These are phyloP conservation scores for Drosera spatulata DNA, from an alignment of 179 eudicot species.

Conservation along the genomic window DNA sequence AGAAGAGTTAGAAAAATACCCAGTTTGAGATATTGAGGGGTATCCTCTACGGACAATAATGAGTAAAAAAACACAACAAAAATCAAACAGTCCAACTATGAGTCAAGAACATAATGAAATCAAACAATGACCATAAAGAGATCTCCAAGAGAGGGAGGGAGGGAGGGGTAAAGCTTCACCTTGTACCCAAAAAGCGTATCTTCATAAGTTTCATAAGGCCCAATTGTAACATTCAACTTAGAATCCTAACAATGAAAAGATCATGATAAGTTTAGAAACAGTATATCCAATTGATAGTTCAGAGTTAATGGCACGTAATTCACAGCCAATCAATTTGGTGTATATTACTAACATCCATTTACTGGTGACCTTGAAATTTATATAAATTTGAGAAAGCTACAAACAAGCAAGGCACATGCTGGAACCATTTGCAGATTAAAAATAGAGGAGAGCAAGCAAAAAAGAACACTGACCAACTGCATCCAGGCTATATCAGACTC, in stretches of 20 bases:
- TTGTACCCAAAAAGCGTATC: slow-evolving; percentile 89
- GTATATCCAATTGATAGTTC: neutral
- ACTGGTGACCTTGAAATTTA: no score
- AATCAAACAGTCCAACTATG: no score
- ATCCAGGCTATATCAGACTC: slow-evolving; percentile 98
- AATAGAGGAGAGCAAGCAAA: neutral
- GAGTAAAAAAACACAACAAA: no score
- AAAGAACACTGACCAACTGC: slow-evolving; percentile 63
- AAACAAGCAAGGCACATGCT: neutral
- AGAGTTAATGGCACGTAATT: no score
- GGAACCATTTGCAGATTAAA: neutral
- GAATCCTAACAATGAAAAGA: slow-evolving; percentile 43
- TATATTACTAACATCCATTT: no score
- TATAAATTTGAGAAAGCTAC: no score
- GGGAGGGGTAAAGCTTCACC: slow-evolving; percentile 32
- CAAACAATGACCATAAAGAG: neutral
- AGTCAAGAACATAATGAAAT: no score
- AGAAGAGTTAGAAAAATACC: no score
- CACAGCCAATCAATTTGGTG: no score
- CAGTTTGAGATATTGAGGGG: no score
- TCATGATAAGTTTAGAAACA: neutral
- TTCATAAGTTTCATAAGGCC: slow-evolving; percentile 99
- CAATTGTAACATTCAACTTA: slow-evolving; percentile 90
- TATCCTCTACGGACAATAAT: no score
- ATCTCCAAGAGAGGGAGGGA: no score